phyloP scores from a whole-genome alignment of 139 green algal genomes.

The Picocystis salinarum region DNA sequence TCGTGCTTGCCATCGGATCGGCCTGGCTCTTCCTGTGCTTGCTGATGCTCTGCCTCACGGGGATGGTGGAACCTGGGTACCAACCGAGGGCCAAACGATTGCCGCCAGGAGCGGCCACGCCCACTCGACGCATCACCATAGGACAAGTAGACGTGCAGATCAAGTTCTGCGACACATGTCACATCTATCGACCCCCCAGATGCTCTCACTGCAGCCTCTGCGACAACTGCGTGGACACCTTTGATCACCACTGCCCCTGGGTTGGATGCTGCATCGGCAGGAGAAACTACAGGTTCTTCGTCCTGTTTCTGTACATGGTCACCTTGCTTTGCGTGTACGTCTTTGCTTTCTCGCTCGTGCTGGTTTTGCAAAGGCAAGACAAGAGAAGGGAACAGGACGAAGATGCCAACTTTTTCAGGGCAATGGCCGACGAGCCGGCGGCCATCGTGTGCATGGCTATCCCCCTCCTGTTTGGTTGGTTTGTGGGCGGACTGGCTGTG shows the following conservation, averaged over 20 bases:
- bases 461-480: constrained; percentile 62
- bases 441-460: constrained; percentile 44
- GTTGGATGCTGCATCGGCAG: constrained; percentile 73
- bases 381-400: no score
- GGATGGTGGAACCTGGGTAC: no score
- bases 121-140: no score
- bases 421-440: constrained; percentile 24
- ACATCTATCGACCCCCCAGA: constrained; percentile 82
- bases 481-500: constrained; percentile 72
- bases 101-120: no score
- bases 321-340: constrained; percentile 65
- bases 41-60: no score
- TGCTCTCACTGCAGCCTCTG: constrained; percentile 87
- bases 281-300: constrained; percentile 95
- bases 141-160: no score
- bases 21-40: no score
- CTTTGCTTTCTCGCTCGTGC: constrained; percentile 21
- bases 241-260: constrained; percentile 98
- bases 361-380: background rate
- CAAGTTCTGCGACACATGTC: constrained; percentile 55
- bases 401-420: background rate
- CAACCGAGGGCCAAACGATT: no score
- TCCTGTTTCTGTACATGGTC: constrained; percentile 73
- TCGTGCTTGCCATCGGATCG: no score
- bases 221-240: constrained; percentile 94